Evolutionary conservation across 1,284 basidiomycete species (phyloP), one percentile per base, ranked within the genome.

Genomic region (Pseudozyma tsukubaensis): DNA sequence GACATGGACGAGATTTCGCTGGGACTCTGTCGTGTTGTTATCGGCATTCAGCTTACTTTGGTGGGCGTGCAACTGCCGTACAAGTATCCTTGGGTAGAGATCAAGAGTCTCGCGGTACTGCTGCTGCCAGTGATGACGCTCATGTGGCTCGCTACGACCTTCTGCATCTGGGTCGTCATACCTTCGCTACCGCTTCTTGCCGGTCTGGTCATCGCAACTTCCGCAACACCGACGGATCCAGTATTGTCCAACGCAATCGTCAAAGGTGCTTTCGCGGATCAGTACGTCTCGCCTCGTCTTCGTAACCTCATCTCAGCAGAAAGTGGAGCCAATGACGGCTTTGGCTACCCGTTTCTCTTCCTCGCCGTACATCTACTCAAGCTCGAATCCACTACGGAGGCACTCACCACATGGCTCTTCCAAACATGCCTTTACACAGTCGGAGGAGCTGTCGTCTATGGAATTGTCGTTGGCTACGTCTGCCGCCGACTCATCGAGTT

Each of bases 271-370:
- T 81, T 81, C 34, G 80, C 80, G 0, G 80, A 81, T 36, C 73
- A 78, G 59, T 78, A 80, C 61, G 75, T 81, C 44, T 75, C 74
- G 39, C 74, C 77, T 9, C 62, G 80, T 3, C 50, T 81, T 19
- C 65, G 80, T 21, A 80, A 81, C 43, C 59, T 81, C 37, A 77
- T 81, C 63, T 78, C 72, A 10, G 80, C 72, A n/a, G 80, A 81
- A 59, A 73, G 67, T 16, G 80, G 80, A n/a, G 67, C 71, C 21
- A 81, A 80, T 45, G 80, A 81, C 32, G 80, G 80, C 32, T 72
- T 81, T 13, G 76, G 65, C 0, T 76, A 77, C 19, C 80, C 78
- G 0, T 79, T 81, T 43, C 66, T 80, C 39, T 80, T 72, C 50
- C 61, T 81, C 16, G 79, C 79, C 36, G 62, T 79, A 1, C 62